Evolutionary conservation across 345 rosid species (phyloP).

Genomic region (Salix brachista): DNA sequence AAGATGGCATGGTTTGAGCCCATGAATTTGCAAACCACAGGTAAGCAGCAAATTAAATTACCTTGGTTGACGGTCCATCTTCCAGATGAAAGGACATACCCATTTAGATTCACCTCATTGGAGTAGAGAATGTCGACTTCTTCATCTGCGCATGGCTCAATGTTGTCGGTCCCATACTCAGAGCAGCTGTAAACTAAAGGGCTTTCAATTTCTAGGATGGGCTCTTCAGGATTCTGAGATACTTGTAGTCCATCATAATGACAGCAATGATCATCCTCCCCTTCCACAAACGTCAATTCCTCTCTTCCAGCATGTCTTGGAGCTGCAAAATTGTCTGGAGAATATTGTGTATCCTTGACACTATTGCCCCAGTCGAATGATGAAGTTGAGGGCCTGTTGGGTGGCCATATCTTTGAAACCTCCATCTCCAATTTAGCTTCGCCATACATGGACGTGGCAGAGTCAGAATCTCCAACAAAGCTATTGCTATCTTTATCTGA

Average conservation of each 20-base stretch:
- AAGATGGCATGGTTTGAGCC: neutral
- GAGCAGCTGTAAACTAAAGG: slow-evolving; percentile 22
- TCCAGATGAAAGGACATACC: slow-evolving; percentile 60
- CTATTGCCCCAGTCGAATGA: slow-evolving; percentile 12
- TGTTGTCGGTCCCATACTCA: slow-evolving; percentile 26
- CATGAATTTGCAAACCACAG: neutral
- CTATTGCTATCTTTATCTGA: slow-evolving; percentile 51
- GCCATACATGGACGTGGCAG: slow-evolving; percentile 5
- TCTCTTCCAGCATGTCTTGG: slow-evolving; percentile 13
- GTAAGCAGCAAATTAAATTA: slow-evolving; percentile 20
- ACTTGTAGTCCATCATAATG: slow-evolving; percentile 9
- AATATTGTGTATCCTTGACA: slow-evolving; percentile 9
- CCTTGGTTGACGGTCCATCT: slow-evolving; percentile 66
- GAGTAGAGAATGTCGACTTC: slow-evolving; percentile 39
- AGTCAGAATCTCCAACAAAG: slow-evolving; percentile 32
- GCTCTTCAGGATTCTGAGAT: slow-evolving; percentile 27
- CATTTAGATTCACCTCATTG: slow-evolving; percentile 31
- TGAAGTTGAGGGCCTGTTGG: slow-evolving; percentile 25
- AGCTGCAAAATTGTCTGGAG: slow-evolving; percentile 7
- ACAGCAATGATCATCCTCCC: slow-evolving; percentile 10
- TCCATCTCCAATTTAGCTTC: slow-evolving; percentile 26
- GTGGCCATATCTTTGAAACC: slow-evolving; percentile 6
- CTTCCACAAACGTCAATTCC: slow-evolving; percentile 1
- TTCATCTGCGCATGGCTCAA: slow-evolving; percentile 42
- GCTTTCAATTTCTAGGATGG: slow-evolving; percentile 23